A percentile compares a stretch with the other conserved stretches of the same genome.
phyloP scores from a whole-genome alignment of 441 rosid genomes.

The Biscutella laevigata region DNA sequence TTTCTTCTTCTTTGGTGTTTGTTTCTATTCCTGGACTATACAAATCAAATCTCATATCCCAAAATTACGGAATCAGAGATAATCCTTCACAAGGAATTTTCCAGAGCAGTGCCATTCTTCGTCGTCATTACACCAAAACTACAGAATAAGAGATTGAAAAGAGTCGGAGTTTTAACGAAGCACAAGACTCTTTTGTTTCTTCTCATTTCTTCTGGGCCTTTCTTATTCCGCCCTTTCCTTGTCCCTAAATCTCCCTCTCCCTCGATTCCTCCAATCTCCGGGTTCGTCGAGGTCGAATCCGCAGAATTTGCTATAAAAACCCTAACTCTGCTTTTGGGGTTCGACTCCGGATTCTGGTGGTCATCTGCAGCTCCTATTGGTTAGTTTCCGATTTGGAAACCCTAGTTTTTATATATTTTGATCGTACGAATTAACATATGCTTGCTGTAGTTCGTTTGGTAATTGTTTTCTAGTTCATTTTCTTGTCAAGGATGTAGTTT shows the following conservation, averaged over 20 bases:
- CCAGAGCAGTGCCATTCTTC: slow-evolving; percentile 28
- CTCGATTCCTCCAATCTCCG: slow-evolving; percentile 17
- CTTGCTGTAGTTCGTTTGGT: slow-evolving; percentile 10
- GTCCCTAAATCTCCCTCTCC: not conserved
- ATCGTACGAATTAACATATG: not conserved
- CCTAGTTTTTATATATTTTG: slow-evolving; percentile 32
- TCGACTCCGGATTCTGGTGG: slow-evolving; percentile 18
- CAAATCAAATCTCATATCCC: slow-evolving; percentile 6
- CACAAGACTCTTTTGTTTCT: slow-evolving; percentile 23
- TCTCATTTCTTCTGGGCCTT: slow-evolving; percentile 5
- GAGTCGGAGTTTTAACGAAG: slow-evolving; percentile 37
- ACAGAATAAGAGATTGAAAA: slow-evolving; percentile 22
- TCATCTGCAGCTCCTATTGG: slow-evolving; percentile 22
- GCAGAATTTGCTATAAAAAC: slow-evolving; percentile 37
- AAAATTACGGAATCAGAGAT: slow-evolving; percentile 8
- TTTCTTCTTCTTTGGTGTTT: not conserved
- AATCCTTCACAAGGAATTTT: slow-evolving; percentile 8
- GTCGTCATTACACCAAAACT: slow-evolving; percentile 28
- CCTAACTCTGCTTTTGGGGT: slow-evolving; percentile 33
- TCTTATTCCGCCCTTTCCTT: not conserved
- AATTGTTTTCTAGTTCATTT: slow-evolving; percentile 9
- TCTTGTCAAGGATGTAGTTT: slow-evolving; percentile 14
- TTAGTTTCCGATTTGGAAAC: slow-evolving; percentile 28
- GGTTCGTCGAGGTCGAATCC: slow-evolving; percentile 19
- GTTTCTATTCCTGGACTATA: slow-evolving; percentile 14